phyloP scores from a whole-genome alignment of 2,329 filamentous ascomycete genomes.

The Phialophora macrospora region DNA sequence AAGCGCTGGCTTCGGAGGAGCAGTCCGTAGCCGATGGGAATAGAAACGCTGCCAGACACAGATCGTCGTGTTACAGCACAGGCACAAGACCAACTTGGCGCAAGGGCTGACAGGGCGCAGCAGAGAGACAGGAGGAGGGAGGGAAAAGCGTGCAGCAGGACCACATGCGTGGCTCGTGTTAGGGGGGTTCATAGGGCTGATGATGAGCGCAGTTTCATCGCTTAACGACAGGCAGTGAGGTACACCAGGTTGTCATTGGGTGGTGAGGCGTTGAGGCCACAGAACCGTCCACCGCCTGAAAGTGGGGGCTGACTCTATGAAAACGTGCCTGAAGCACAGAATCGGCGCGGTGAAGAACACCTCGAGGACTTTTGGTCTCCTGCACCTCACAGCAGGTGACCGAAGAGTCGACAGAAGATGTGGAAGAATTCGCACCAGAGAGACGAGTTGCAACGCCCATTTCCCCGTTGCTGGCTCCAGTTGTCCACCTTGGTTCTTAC shows the following conservation, averaged over 20 bases:
- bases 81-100: constrained; percentile 8
- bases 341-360: constrained; percentile 17
- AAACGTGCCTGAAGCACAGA: neutral
- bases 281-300: constrained; percentile 23
- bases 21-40: constrained; percentile 7
- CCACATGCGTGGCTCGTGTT: constrained; percentile 2
- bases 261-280: neutral
- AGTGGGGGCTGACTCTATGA: constrained; percentile 25
- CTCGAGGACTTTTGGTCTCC: constrained; percentile 7
- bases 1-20: neutral
- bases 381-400: neutral
- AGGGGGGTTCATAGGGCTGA: constrained; percentile 16
- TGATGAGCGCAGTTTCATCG: neutral
- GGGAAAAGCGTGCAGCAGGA: neutral
- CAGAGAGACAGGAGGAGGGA: neutral
- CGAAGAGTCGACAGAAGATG: neutral
- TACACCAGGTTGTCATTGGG: constrained; percentile 6
- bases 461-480: neutral
- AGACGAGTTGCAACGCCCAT: neutral
- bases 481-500: neutral
- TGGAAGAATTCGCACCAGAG: neutral
- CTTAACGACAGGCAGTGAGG: constrained; percentile 9
- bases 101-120: constrained; percentile 24
- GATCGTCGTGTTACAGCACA: neutral
- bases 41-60: neutral